Evolutionary conservation across 805 yeast genomes (phyloP).

Genomic region (Candida multigemmis): DNA sequence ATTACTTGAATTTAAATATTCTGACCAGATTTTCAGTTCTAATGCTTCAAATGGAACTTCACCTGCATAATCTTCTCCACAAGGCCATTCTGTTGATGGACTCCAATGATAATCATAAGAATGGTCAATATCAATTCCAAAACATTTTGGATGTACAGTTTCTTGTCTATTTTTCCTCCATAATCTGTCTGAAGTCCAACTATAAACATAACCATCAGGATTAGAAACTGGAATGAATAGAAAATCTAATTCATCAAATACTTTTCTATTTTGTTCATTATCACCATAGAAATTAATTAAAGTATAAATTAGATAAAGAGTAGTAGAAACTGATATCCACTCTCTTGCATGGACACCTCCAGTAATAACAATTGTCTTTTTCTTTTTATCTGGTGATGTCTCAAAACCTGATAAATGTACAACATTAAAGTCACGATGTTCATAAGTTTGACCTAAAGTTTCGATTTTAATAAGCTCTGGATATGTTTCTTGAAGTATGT

Average conservation of each 20-base stretch:
- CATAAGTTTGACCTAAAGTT: conserved; percentile 66
- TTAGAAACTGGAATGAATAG: conserved; percentile 76
- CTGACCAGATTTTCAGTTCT: conserved; percentile 31
- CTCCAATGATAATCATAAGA: conserved; percentile 73
- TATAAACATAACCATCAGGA: conserved; percentile 84
- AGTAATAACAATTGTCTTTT: conserved; percentile 62
- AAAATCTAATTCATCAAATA: conserved; percentile 54
- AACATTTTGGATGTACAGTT: conserved; percentile 52
- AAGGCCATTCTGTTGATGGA: conserved; percentile 52
- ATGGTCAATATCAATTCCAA: conserved; percentile 82
- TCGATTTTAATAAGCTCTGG: conserved; percentile 59
- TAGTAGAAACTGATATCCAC: conserved; percentile 74
- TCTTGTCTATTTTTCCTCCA: conserved; percentile 89
- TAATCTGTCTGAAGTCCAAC: conserved; percentile 73
- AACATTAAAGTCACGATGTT: conserved; percentile 63
- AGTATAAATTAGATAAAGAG: conserved; percentile 43
- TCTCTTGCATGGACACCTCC: conserved; percentile 89
- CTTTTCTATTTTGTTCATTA: conserved; percentile 19
- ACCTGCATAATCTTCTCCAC: conserved; percentile 81
- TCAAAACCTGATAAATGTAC: conserved; percentile 49
- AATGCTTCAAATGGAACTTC: conserved; percentile 53
- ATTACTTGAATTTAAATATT: conserved; percentile 33
- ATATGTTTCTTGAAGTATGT: conserved; percentile 47
- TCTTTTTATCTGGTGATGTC: conserved; percentile 25
- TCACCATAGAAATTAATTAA: conserved; percentile 19